Percentiles rank a stretch among this genome's conserved stretches.
These are phyloP conservation scores for Kwoniella newhampshirensis DNA, from an alignment of 768 basidiomycete genomes.

Conservation along the genomic window DNA sequence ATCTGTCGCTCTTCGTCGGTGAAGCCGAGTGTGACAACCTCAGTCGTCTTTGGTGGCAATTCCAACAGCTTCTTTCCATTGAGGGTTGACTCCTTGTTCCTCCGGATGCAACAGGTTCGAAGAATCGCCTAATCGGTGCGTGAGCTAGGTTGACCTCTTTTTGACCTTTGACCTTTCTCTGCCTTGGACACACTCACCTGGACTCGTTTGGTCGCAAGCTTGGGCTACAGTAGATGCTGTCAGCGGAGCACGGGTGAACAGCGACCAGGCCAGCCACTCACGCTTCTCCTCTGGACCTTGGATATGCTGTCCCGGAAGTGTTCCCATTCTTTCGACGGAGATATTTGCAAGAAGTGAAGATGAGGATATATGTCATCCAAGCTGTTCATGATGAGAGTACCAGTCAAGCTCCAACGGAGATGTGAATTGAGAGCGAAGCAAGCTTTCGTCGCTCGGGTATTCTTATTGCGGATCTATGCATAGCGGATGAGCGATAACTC, in stretches of 20 bases:
- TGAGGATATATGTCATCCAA: slow-evolving; percentile 60
- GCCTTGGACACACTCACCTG: slow-evolving; percentile 49
- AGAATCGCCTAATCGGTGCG: slow-evolving; percentile 58
- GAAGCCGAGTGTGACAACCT: slow-evolving; percentile 55
- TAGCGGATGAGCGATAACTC: slow-evolving; percentile 56
- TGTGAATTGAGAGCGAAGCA: slow-evolving; percentile 61
- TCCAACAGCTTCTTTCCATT: slow-evolving; percentile 70
- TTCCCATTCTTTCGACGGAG: slow-evolving; percentile 63
- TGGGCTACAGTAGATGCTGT: slow-evolving; percentile 42
- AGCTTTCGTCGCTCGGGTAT: slow-evolving; percentile 59
- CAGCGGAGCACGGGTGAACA: neutral
- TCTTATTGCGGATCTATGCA: slow-evolving; percentile 49
- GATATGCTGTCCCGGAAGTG: slow-evolving; percentile 58
- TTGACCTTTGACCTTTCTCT: too few relatives aligned
- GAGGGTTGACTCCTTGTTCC: slow-evolving; percentile 67
- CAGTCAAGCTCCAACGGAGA: slow-evolving; percentile 68
- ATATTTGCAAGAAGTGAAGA: slow-evolving; percentile 56
- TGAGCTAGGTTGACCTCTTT: too few relatives aligned
- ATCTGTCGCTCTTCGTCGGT: slow-evolving; percentile 19
- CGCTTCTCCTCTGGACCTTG: slow-evolving; percentile 50
- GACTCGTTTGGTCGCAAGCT: slow-evolving; percentile 61
- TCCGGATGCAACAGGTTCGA: slow-evolving; percentile 60
- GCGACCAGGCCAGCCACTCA: neutral
- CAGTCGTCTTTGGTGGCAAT: slow-evolving; percentile 62
- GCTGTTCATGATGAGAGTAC: slow-evolving; percentile 67